Conservation (phyloP, 108 stramenopile genomes). For the Skeletonema costatum region DNA sequence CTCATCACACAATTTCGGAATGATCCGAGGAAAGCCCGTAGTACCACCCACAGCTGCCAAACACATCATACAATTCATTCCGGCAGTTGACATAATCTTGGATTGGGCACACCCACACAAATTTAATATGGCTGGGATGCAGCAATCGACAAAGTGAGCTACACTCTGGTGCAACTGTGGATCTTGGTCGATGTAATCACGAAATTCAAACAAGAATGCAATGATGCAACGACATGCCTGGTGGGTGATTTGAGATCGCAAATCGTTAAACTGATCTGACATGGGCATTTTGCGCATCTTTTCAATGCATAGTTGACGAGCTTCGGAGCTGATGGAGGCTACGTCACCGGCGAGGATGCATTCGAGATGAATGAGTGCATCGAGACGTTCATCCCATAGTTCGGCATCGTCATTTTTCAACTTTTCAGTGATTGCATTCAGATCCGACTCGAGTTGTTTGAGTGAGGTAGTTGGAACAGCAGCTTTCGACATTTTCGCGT, state of each 20-base stretch:
- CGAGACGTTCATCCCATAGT: slow-evolving; percentile 42
- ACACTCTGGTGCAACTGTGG: slow-evolving; percentile 8
- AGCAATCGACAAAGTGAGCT: slow-evolving; percentile 41
- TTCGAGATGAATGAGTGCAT: slow-evolving; percentile 41
- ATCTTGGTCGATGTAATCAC: slow-evolving; percentile 25
- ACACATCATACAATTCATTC: slow-evolving; percentile 32
- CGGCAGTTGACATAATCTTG: slow-evolving; percentile 50
- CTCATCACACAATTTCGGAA: slow-evolving; percentile 36
- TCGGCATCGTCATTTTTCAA: slow-evolving; percentile 38
- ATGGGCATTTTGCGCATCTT: slow-evolving; percentile 46
- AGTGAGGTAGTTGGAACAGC: slow-evolving; percentile 13
- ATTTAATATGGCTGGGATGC: slow-evolving; percentile 36
- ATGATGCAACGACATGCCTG: slow-evolving; percentile 36
- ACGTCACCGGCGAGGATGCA: slow-evolving; percentile 44
- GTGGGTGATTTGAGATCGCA: slow-evolving; percentile 53
- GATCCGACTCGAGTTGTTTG: slow-evolving; percentile 31
- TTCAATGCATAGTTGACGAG: slow-evolving; percentile 34
- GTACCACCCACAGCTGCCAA: slow-evolving; percentile 28
- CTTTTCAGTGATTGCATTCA: slow-evolving; percentile 22
- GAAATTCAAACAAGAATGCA: slow-evolving; percentile 31
- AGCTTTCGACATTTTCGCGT: slow-evolving; percentile 20
- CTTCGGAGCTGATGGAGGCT: slow-evolving; percentile 9
- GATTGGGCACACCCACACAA: slow-evolving; percentile 37
- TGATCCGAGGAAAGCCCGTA: slow-evolving; percentile 22
- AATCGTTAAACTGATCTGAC: slow-evolving; percentile 42